These are phyloP conservation scores for Panaeolus papilionaceus DNA, from an alignment of 768 basidiomycete species.

Conservation along the genomic window DNA sequence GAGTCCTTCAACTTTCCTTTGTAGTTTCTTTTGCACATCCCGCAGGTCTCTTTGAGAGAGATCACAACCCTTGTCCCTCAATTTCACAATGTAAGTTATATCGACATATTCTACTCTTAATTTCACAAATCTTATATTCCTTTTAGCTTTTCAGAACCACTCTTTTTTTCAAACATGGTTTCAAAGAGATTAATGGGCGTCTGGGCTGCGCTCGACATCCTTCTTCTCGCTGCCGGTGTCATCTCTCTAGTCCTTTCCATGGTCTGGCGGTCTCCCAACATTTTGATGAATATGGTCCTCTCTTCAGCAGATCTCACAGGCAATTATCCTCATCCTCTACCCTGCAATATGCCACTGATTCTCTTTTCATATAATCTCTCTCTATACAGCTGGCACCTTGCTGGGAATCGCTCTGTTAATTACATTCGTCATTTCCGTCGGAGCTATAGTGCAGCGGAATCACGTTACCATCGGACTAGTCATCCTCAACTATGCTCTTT, in stretches of 20 bases:
- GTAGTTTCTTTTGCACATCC: constrained; percentile 28
- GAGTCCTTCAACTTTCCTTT: constrained; percentile 40
- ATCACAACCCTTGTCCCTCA: constrained; percentile 17
- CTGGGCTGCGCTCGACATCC: constrained; percentile 76
- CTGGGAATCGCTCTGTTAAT: constrained; percentile 70
- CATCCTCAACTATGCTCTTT: constrained; percentile 76
- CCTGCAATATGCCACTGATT: background rate
- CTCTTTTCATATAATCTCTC: constrained; percentile 11
- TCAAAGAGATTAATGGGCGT: constrained; percentile 72
- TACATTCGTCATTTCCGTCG: constrained; percentile 75
- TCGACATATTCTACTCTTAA: constrained; percentile 21
- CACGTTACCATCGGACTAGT: constrained; percentile 74
- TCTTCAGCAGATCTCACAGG: constrained; percentile 62
- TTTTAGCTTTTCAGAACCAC: constrained; percentile 16
- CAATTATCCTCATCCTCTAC: constrained; percentile 31
- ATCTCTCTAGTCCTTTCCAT: constrained; percentile 72
- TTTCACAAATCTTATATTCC: background rate
- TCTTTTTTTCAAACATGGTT: constrained; percentile 54
- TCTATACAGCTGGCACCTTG: constrained; percentile 64
- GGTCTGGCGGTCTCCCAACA: constrained; percentile 69
- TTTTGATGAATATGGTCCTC: constrained; percentile 79
- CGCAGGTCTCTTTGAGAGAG: constrained; percentile 60
- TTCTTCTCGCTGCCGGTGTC: constrained; percentile 72
- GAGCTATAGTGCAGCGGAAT: constrained; percentile 72
- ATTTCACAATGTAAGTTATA: constrained; percentile 1